Conservation (phyloP, 768 basidiomycete genomes). For the Psilocybe tampanensis region DNA sequence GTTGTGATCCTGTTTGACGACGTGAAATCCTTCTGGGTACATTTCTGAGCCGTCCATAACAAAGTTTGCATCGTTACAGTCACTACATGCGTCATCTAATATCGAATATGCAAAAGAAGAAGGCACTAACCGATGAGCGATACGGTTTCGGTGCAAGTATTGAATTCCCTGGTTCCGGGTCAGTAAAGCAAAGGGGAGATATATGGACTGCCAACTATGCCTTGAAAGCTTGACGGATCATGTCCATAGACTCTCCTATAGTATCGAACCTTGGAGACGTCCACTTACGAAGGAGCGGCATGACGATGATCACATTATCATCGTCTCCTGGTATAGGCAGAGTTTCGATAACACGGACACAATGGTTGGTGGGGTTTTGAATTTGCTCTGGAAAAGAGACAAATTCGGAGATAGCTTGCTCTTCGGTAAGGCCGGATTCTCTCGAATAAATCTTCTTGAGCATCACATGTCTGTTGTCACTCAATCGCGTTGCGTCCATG, state of each 20-base stretch:
- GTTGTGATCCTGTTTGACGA: constrained; percentile 16
- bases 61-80: constrained; percentile 28
- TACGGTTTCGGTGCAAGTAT: constrained; percentile 34
- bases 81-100: background rate
- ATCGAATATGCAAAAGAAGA: no score
- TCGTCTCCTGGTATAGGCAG: constrained; percentile 23
- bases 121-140: constrained; percentile 37
- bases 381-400: constrained; percentile 12
- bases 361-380: constrained; percentile 34
- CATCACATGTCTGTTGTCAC: no score
- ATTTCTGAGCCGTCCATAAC: constrained; percentile 36
- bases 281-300: constrained; percentile 27
- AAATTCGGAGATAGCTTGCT: constrained; percentile 5
- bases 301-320: constrained; percentile 22
- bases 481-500: no score
- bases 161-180: constrained; percentile 31
- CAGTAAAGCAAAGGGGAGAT: constrained; percentile 3
- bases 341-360: constrained; percentile 29
- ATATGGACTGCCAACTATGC: constrained; percentile 9
- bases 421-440: no score
- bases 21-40: constrained; percentile 29
- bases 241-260: constrained; percentile 35
- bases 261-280: constrained; percentile 33
- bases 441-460: no score
- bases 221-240: constrained; percentile 33